Evolutionary conservation across 148 eudicot genomes (phyloP).

Genomic region (Agrostemma githago): DNA sequence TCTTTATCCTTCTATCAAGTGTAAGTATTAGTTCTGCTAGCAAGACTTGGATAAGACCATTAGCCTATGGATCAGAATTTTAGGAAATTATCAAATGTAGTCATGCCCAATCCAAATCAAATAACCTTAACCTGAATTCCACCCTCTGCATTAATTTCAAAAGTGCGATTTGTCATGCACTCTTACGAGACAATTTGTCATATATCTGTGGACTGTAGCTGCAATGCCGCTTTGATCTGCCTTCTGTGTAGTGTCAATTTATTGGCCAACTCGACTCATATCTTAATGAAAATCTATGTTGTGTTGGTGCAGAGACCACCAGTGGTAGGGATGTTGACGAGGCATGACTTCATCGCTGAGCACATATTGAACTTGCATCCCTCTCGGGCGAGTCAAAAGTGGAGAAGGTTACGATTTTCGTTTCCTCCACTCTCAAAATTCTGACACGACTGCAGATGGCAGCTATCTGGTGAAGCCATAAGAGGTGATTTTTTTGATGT

Average conservation of each 20-base stretch:
- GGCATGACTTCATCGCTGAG: slow-evolving; percentile 95
- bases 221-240: not conserved
- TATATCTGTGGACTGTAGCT: not conserved
- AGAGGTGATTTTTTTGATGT: not conserved
- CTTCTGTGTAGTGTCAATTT: not conserved
- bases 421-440: slow-evolving; percentile 37
- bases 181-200: no score
- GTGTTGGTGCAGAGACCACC: slow-evolving; percentile 62
- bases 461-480: not conserved
- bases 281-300: slow-evolving; percentile 6
- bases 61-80: not conserved
- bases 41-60: not conserved
- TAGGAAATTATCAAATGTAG: no score
- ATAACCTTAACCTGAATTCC: no score
- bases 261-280: not conserved
- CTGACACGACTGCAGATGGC: slow-evolving; percentile 12
- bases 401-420: slow-evolving; percentile 56
- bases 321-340: slow-evolving; percentile 86
- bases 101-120: no score
- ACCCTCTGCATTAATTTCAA: not conserved
- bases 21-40: not conserved
- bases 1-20: not conserved
- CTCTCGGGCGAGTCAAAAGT: slow-evolving; percentile 35
- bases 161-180: not conserved
- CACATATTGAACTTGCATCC: slow-evolving; percentile 73